phyloP scores from a whole-genome alignment of 257 asterid genomes.

The Ehretia macrophylla region DNA sequence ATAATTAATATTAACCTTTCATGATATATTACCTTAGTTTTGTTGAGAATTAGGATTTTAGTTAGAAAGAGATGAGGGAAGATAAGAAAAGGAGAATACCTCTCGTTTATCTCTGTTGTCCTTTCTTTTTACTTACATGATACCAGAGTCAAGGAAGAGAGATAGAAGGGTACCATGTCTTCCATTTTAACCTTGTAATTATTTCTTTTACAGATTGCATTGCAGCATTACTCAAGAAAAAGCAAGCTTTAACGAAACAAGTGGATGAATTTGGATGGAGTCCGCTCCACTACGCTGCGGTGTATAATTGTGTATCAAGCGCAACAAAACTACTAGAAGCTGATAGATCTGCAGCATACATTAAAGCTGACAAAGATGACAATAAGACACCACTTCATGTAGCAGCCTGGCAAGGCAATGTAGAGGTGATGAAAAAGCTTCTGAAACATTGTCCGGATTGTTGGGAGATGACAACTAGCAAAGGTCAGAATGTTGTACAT shows the following conservation, averaged over 20 bases:
- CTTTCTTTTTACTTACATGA: no score
- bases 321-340: neutral
- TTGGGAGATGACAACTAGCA: slow-evolving; percentile 5
- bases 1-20: no score
- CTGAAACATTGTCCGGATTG: slow-evolving; percentile 11
- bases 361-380: neutral
- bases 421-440: neutral
- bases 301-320: neutral
- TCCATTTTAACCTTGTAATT: no score
- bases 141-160: no score
- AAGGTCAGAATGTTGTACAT: slow-evolving; percentile 12
- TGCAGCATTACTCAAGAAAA: neutral
- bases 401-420: neutral
- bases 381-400: slow-evolving; percentile 9
- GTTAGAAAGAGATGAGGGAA: no score
- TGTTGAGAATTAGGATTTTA: no score
- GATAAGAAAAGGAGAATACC: no score
- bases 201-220: no score
- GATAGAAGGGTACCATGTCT: no score
- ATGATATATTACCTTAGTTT: no score
- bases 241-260: neutral
- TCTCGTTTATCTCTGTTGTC: no score
- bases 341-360: slow-evolving; percentile 6
- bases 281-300: slow-evolving; percentile 13
- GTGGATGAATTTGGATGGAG: slow-evolving; percentile 16